Percentiles rank a stretch among this genome's conserved stretches.
Conservation (phyloP, 306 rosid species). For the Vigna nakashimae region DNA sequence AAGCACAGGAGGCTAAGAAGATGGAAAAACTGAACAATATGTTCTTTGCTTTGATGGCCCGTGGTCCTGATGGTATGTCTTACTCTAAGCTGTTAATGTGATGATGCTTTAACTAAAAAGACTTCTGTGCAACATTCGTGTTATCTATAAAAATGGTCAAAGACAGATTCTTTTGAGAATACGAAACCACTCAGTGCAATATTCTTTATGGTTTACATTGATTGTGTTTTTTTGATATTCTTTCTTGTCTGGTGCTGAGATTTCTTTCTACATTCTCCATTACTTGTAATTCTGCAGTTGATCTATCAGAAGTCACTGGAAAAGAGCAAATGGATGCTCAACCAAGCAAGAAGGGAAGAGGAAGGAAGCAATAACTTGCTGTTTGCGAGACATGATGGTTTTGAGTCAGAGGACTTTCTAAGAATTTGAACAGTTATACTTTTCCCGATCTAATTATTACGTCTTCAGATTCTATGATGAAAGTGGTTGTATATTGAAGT, state of each 20-base stretch:
- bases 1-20: constrained; percentile 89
- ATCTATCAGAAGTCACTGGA: constrained; percentile 75
- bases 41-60: constrained; percentile 89
- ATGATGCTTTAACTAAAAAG: constrained; percentile 4
- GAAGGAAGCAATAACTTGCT: constrained; percentile 71
- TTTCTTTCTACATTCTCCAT: background rate
- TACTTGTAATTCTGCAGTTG: constrained; percentile 56
- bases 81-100: constrained; percentile 8
- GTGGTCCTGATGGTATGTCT: constrained; percentile 85
- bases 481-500: background rate
- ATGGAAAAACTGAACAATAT: constrained; percentile 89
- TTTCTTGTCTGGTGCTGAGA: constrained; percentile 6
- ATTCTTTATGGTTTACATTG: background rate
- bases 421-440: constrained; percentile 20
- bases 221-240: constrained; percentile 2
- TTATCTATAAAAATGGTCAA: background rate
- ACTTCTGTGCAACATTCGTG: background rate
- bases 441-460: constrained; percentile 13
- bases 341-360: constrained; percentile 85
- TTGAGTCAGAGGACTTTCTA: constrained; percentile 14
- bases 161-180: background rate
- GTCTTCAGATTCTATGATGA: constrained; percentile 15
- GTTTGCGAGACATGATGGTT: constrained; percentile 38
- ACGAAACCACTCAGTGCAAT: background rate
- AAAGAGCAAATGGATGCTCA: constrained; percentile 80